Percentiles rank a stretch among this genome's conserved stretches.
Conservation (phyloP, 805 yeast species). For the Metschnikowia picachoensis region DNA sequence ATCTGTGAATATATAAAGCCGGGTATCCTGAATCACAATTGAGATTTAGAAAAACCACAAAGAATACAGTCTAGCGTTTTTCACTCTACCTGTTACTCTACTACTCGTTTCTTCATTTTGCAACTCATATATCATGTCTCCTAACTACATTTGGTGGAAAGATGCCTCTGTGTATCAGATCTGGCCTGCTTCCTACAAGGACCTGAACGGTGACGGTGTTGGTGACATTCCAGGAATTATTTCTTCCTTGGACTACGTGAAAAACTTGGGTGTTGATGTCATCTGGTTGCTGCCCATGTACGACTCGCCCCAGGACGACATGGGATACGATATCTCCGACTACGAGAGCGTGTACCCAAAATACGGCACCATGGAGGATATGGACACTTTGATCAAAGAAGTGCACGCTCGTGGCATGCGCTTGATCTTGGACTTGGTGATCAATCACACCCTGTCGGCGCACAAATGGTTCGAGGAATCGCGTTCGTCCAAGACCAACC, state of each 20-base stretch:
- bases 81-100: no score
- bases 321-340: slow-evolving; percentile 60
- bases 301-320: slow-evolving; percentile 57
- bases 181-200: slow-evolving; percentile 60
- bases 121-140: slow-evolving; percentile 2
- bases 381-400: slow-evolving; percentile 45
- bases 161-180: slow-evolving; percentile 54
- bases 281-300: slow-evolving; percentile 58
- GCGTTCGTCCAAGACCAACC: slow-evolving; percentile 44
- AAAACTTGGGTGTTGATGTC: slow-evolving; percentile 46
- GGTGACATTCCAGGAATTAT: slow-evolving; percentile 57
- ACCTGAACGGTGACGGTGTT: slow-evolving; percentile 55
- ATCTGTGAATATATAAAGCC: no score
- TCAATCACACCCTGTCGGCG: slow-evolving; percentile 54
- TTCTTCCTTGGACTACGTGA: slow-evolving; percentile 48
- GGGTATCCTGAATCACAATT: no score
- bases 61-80: no score
- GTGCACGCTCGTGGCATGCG: slow-evolving; percentile 48
- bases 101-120: no score
- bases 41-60: no score
- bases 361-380: slow-evolving; percentile 53
- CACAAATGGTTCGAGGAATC: slow-evolving; percentile 60
- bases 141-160: slow-evolving; percentile 48
- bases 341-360: slow-evolving; percentile 49
- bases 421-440: slow-evolving; percentile 51